A percentile compares a stretch with the other conserved stretches of the same genome.
Evolutionary conservation across 2,329 filamentous ascomycete genomes (phyloP).

Genomic region (Geoglossum cookeanum): DNA sequence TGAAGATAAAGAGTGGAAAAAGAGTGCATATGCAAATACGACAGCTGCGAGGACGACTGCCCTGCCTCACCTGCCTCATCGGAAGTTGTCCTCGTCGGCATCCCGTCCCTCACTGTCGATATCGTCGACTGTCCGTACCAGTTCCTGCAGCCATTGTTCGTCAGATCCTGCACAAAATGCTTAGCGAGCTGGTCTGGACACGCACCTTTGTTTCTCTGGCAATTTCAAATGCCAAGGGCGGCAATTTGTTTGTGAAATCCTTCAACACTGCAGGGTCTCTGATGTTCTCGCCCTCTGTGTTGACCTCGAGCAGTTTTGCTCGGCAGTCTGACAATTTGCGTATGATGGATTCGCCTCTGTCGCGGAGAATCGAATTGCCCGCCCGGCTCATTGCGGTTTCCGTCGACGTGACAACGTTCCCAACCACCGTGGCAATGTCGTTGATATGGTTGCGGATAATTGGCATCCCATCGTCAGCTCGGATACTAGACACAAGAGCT

Average conservation of each 20-base stretch:
- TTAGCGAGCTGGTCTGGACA: background rate
- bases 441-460: conserved; percentile 51
- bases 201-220: conserved; percentile 56
- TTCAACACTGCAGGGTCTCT: conserved; percentile 30
- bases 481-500: conserved; percentile 55
- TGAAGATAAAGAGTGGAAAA: background rate
- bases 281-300: conserved; percentile 40
- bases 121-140: conserved; percentile 1
- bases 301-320: conserved; percentile 43
- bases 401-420: conserved; percentile 48
- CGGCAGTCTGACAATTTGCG: conserved; percentile 42
- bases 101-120: conserved; percentile 1
- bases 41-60: background rate
- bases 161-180: background rate
- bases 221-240: conserved; percentile 73
- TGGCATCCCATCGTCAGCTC: conserved; percentile 41
- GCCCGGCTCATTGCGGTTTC: conserved; percentile 33
- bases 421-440: conserved; percentile 51
- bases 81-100: conserved; percentile 3
- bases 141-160: background rate
- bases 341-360: conserved; percentile 31
- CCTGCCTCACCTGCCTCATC: background rate
- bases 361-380: conserved; percentile 32
- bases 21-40: background rate
- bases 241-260: conserved; percentile 49